Evolutionary conservation across 2,329 filamentous ascomycete genomes (phyloP), one percentile per base, ranked within the genome.

Genomic region (Xylariaceae sp.): DNA sequence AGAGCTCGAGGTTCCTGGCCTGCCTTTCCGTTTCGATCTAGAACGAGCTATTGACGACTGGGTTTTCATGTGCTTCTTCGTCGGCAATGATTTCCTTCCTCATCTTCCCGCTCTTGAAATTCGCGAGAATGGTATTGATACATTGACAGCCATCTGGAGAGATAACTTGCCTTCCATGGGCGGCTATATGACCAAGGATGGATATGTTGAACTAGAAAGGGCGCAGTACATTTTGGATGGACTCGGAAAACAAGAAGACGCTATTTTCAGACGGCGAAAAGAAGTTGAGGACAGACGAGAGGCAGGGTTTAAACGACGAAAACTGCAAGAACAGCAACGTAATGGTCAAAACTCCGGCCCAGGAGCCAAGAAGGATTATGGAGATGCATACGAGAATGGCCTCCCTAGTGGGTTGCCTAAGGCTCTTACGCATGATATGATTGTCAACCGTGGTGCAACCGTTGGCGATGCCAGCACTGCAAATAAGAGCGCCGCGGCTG

Each of bases 51-150:
- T 97, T 54, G 94, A 97, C 72, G 93, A 97, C 70, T 97, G 93
- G 94, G 91, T 97, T 11, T 97, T 97, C 72, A 94, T 97, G 86
- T 97, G 93, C 75, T 97, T 95, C 76, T 97, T 97, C 70, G 93
- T 97, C 51, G 93, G 93, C 62, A 99, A 99, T 73, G 95, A 99
- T 77, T 99, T 99, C 76, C 77, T 99, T 63, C 94, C 94, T 44
- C 94, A 99, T 79, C 79, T 99, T 53, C 94, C 94, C n/a, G 96
- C 93, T 66, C 81, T 99, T 53, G 94, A 97, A 72, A 97, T 99
- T 70, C 86, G 94, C 56, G 94, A 99, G 68, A 92, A 97, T 70
- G 93, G 93, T 42, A 99, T 99, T 68, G 93, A 99, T 69, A 95
- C 92, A 1, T 79, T 99, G 50, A 96, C 92, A 61, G 88, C 91